Percentiles rank a stretch among this genome's conserved stretches.
These are phyloP conservation scores for Citeromyces matritensis DNA, from an alignment of 805 yeast genomes.

Conservation along the genomic window DNA sequence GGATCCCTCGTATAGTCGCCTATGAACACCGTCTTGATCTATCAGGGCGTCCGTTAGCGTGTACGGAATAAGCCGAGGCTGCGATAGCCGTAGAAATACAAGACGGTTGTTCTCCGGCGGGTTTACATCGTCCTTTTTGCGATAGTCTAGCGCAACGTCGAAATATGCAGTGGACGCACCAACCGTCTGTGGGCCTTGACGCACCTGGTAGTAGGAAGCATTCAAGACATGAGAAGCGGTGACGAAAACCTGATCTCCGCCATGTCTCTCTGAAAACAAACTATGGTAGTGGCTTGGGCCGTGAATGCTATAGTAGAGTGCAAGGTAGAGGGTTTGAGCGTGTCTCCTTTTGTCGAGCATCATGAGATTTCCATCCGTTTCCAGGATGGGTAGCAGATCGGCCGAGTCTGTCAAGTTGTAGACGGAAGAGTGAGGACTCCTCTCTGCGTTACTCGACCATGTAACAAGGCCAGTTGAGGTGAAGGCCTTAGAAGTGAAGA, in stretches of 20 bases:
- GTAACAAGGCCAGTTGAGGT: too few species aligned
- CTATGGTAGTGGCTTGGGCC: conserved; percentile 48
- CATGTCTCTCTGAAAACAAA: conserved; percentile 42
- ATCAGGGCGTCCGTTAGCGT: conserved; percentile 7
- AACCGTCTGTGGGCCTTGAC: conserved; percentile 27
- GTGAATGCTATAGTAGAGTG: conserved; percentile 40
- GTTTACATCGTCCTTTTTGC: conserved; percentile 6
- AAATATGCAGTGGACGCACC: too few species aligned
- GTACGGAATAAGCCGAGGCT: conserved; percentile 32
- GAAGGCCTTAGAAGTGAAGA: too few species aligned
- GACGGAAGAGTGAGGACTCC: too few species aligned
- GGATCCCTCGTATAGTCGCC: conserved; percentile 15
- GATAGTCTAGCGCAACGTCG: conserved; percentile 18
- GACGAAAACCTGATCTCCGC: conserved; percentile 55
- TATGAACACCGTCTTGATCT: conserved; percentile 9
- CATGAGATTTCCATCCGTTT: too few species aligned
- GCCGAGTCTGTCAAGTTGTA: too few species aligned
- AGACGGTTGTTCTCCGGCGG: conserved; percentile 10
- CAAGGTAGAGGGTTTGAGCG: conserved; percentile 31
- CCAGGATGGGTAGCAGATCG: too few species aligned
- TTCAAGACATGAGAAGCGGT: conserved; percentile 39
- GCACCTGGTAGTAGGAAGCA: conserved; percentile 40
- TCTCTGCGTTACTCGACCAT: too few species aligned
- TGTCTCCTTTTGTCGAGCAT: conserved; percentile 38
- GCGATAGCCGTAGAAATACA: conserved; percentile 43